Percentiles rank a stretch among this genome's conserved stretches.
Evolutionary conservation across 192 early-diverging fungal species (phyloP).

Genomic region (Funneliformis geosporum): DNA sequence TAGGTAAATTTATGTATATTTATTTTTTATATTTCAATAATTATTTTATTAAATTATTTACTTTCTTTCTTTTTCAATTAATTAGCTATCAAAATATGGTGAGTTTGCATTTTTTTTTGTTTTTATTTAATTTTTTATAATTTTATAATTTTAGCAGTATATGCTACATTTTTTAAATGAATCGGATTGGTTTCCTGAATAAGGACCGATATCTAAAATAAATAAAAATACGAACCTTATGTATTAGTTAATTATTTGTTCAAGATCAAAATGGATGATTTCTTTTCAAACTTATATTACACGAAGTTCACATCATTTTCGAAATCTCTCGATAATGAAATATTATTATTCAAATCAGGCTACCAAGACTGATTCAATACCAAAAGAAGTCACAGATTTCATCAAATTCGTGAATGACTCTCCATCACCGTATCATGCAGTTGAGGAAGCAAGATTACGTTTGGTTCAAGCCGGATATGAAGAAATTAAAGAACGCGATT

Average conservation of each 20-base stretch:
- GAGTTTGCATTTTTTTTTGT: too few species aligned
- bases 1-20: too few species aligned
- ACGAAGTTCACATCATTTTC: background rate
- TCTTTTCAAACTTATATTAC: background rate
- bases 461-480: constrained; percentile 79
- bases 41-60: too few species aligned
- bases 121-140: too few species aligned
- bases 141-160: too few species aligned
- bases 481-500: constrained; percentile 88
- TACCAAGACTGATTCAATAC: background rate
- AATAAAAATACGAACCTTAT: background rate
- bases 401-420: constrained; percentile 88
- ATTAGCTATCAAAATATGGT: too few species aligned
- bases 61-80: too few species aligned
- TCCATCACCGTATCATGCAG: constrained; percentile 96
- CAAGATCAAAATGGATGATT: background rate
- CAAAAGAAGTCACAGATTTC: constrained; percentile 59
- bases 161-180: too few species aligned
- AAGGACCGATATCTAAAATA: background rate
- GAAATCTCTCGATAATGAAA: background rate
- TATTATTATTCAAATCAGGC: background rate
- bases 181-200: too few species aligned
- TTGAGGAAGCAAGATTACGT: constrained; percentile 72
- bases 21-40: too few species aligned
- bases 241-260: background rate